phyloP scores from a whole-genome alignment of 2,329 filamentous ascomycete genomes.

The Peltaster fructicola region DNA sequence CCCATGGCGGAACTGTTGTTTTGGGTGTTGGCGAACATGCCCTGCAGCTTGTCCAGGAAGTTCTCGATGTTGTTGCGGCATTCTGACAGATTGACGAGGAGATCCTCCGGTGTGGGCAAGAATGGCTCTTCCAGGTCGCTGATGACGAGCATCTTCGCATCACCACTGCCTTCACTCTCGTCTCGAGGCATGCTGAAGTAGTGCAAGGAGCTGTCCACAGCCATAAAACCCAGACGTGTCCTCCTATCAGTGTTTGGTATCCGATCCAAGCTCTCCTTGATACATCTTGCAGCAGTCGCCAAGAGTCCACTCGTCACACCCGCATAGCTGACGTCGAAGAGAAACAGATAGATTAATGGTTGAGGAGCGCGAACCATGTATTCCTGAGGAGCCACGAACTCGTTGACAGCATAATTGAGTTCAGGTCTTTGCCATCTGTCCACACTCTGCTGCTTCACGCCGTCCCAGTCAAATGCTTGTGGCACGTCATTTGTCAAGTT shows the following conservation, averaged over 20 bases:
- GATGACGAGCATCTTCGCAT: conserved; percentile 83
- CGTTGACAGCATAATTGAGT: conserved; percentile 88
- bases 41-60: conserved; percentile 77
- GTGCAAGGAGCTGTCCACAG: conserved; percentile 83
- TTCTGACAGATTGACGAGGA: conserved; percentile 76
- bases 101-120: conserved; percentile 78
- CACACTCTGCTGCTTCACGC: conserved; percentile 72
- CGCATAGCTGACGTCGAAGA: conserved; percentile 85
- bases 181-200: conserved; percentile 93
- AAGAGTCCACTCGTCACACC: conserved; percentile 79
- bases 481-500: conserved; percentile 96
- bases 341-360: conserved; percentile 85
- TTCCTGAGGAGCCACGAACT: conserved; percentile 94
- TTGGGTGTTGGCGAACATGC: conserved; percentile 93
- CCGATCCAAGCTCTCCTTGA: conserved; percentile 82
- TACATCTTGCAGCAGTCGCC: conserved; percentile 81
- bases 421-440: conserved; percentile 87
- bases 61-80: conserved; percentile 79
- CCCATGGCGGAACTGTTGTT: conserved; percentile 87
- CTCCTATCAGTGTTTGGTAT: conserved; percentile 96
- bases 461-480: conserved; percentile 98
- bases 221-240: conserved; percentile 85
- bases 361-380: conserved; percentile 98
- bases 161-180: conserved; percentile 61
- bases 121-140: conserved; percentile 95